Evolutionary conservation across 2,329 filamentous ascomycete species (phyloP).

Genomic region (Colletotrichum eremochloae): DNA sequence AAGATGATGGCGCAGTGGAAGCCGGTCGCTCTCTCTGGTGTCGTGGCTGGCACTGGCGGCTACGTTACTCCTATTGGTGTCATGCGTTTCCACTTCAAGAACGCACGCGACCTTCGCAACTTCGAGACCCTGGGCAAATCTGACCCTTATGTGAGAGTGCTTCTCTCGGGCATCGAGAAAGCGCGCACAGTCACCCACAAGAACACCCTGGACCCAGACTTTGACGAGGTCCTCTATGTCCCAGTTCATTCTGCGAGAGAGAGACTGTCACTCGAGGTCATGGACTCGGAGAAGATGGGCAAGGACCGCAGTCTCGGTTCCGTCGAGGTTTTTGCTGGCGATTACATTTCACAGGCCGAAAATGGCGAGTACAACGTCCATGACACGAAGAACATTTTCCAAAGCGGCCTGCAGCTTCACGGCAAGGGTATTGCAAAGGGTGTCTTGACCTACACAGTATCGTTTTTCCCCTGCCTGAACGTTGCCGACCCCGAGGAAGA

Average conservation of each 20-base stretch:
- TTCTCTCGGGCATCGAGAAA: slow-evolving; percentile 92
- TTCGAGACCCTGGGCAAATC: slow-evolving; percentile 97
- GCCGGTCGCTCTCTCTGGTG: slow-evolving; percentile 87
- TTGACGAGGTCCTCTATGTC: slow-evolving; percentile 95
- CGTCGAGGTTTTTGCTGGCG: slow-evolving; percentile 80
- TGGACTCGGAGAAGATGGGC: slow-evolving; percentile 94
- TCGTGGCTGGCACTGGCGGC: slow-evolving; percentile 82
- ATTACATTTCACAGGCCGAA: slow-evolving; percentile 84
- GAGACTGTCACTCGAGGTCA: slow-evolving; percentile 89
- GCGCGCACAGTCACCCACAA: slow-evolving; percentile 94
- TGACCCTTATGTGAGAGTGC: slow-evolving; percentile 90
- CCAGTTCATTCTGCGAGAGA: slow-evolving; percentile 89
- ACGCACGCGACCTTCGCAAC: slow-evolving; percentile 86
- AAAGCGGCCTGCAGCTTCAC: slow-evolving; percentile 79
- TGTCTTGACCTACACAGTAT: slow-evolving; percentile 81
- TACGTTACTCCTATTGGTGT: slow-evolving; percentile 96
- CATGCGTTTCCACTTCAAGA: slow-evolving; percentile 92
- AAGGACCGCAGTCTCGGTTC: slow-evolving; percentile 90
- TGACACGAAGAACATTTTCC: slow-evolving; percentile 77
- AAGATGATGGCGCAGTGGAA: slow-evolving; percentile 97
- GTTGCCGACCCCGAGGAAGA: slow-evolving; percentile 92
- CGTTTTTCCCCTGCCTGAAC: slow-evolving; percentile 92
- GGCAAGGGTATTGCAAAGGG: slow-evolving; percentile 83
- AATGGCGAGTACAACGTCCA: slow-evolving; percentile 85
- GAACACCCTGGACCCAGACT: slow-evolving; percentile 95